Conservation (phyloP, 2,329 filamentous ascomycete genomes). For the Juglanconis juglandina region DNA sequence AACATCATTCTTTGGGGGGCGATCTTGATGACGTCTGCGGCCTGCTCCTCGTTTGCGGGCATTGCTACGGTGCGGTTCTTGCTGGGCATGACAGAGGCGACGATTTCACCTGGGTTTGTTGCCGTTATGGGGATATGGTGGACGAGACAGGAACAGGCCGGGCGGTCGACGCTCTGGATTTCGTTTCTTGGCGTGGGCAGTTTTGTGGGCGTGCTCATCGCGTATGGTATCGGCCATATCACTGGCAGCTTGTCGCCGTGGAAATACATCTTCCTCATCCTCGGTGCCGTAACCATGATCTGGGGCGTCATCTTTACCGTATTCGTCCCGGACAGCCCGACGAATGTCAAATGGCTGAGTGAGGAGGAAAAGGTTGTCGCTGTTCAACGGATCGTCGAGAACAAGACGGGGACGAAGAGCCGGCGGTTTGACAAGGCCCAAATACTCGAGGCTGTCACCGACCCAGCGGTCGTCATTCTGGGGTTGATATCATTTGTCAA, state of each 20-base stretch:
- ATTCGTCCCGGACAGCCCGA: constrained; percentile 24
- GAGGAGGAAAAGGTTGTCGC: constrained; percentile 27
- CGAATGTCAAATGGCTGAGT: constrained; percentile 29
- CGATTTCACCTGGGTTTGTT: constrained; percentile 33
- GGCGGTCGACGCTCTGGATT: constrained; percentile 35
- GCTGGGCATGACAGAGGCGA: constrained; percentile 34
- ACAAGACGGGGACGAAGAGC: constrained; percentile 27
- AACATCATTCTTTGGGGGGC: constrained; percentile 31
- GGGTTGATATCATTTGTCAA: constrained; percentile 27
- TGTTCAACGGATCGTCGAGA: constrained; percentile 27
- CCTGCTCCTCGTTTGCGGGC: constrained; percentile 29
- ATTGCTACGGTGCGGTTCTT: constrained; percentile 35
- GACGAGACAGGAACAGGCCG: constrained; percentile 34
- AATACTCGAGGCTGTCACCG: constrained; percentile 23
- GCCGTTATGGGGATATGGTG: constrained; percentile 38
- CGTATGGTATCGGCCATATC: constrained; percentile 33
- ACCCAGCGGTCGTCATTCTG: constrained; percentile 25
- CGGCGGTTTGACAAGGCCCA: constrained; percentile 23
- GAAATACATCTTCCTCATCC: constrained; percentile 35
- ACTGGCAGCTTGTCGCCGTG: constrained; percentile 27
- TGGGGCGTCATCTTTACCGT: constrained; percentile 19
- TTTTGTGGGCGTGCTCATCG: constrained; percentile 31
- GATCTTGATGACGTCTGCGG: constrained; percentile 30
- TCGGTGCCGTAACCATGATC: constrained; percentile 28
- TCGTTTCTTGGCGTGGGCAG: constrained; percentile 36